These are phyloP conservation scores for Neckera pumila DNA, from an alignment of 225 moss, liverwort and hornwort genomes.

Conservation along the genomic window DNA sequence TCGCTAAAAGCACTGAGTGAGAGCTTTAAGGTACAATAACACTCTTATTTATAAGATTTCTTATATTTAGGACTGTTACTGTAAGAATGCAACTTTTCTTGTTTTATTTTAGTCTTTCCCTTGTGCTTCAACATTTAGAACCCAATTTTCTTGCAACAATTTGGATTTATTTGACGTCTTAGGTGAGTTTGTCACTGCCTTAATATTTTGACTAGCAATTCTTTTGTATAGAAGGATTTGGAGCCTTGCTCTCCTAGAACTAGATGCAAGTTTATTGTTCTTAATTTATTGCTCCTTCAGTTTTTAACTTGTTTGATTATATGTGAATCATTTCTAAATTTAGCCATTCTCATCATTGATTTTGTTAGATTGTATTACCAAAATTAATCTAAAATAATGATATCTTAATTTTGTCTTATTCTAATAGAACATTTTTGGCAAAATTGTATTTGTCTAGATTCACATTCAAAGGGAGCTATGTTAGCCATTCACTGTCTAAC, in stretches of 20 bases:
- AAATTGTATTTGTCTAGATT: background rate
- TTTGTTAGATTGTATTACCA: background rate
- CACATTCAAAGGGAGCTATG: background rate
- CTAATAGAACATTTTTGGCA: background rate
- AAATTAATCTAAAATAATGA: background rate
- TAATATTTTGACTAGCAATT: background rate
- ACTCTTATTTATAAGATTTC: background rate
- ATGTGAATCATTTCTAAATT: background rate
- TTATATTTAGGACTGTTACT: background rate
- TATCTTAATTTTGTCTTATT: background rate
- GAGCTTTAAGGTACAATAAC: background rate
- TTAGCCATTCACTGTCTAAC: background rate
- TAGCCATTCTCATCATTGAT: background rate
- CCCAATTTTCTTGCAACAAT: background rate
- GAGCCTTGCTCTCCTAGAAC: background rate
- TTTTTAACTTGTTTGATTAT: background rate
- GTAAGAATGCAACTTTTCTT: background rate
- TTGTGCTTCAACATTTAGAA: background rate
- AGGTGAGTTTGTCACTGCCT: background rate
- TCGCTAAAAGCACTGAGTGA: background rate
- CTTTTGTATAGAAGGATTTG: background rate
- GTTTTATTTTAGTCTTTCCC: background rate
- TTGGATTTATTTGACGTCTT: background rate
- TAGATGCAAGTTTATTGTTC: background rate
- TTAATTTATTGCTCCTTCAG: background rate